Conservation (phyloP, 805 yeast species). For the Trichomonascus vanleenenianus region DNA sequence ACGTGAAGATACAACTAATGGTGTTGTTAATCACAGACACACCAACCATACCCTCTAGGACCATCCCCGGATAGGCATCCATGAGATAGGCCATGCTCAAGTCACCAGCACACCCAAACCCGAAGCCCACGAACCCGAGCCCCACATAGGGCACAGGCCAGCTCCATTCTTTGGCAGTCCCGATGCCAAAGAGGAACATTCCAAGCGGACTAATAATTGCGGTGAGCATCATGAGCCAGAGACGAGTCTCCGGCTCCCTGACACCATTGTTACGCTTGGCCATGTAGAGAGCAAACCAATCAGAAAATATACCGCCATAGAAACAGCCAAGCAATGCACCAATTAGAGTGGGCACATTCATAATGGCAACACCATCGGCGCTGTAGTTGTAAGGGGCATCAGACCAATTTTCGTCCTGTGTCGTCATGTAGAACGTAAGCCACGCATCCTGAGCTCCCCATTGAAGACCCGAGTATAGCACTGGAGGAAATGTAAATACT, state of each 20-base stretch:
- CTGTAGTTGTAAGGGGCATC: slow-evolving; percentile 61
- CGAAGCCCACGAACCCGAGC: slow-evolving; percentile 48
- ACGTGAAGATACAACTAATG: slow-evolving; percentile 57
- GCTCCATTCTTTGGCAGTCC: slow-evolving; percentile 44
- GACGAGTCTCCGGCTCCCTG: slow-evolving; percentile 43
- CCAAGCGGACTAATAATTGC: slow-evolving; percentile 47
- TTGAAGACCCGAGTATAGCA: slow-evolving; percentile 52
- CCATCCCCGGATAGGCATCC: slow-evolving; percentile 49
- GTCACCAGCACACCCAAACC: slow-evolving; percentile 53
- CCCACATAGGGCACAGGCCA: slow-evolving; percentile 54
- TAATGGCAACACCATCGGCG: slow-evolving; percentile 59
- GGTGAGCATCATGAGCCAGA: slow-evolving; percentile 42
- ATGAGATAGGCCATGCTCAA: slow-evolving; percentile 48
- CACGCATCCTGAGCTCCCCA: slow-evolving; percentile 81
- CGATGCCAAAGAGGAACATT: slow-evolving; percentile 54
- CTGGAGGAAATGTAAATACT: slow-evolving; percentile 39
- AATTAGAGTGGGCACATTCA: slow-evolving; percentile 60
- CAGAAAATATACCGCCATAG: slow-evolving; percentile 44
- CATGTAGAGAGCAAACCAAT: slow-evolving; percentile 43
- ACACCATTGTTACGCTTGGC: slow-evolving; percentile 12
- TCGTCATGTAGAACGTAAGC: slow-evolving; percentile 64
- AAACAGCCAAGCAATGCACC: slow-evolving; percentile 46
- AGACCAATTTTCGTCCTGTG: slow-evolving; percentile 60
- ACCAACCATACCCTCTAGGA: slow-evolving; percentile 48
- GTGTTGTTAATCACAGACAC: slow-evolving; percentile 52